Evolutionary conservation across 345 rosid genomes (phyloP).

Genomic region (Triadica sebifera): DNA sequence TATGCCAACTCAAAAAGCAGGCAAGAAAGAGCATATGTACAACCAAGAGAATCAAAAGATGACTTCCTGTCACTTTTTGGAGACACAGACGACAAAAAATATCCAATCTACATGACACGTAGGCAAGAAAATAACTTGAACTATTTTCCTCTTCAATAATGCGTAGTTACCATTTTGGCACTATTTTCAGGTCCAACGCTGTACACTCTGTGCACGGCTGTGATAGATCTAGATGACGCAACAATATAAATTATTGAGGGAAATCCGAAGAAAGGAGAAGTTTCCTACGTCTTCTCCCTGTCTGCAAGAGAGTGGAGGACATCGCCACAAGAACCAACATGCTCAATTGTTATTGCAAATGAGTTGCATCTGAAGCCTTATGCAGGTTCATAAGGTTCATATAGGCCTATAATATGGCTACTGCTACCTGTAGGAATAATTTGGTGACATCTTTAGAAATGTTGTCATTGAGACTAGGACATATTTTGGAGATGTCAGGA

Average conservation of each 20-base stretch:
- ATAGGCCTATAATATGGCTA: slow-evolving; percentile 76
- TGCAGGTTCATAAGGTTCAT: slow-evolving; percentile 60
- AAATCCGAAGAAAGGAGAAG: slow-evolving; percentile 42
- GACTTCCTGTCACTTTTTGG: slow-evolving; percentile 55
- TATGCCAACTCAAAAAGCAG: slow-evolving; percentile 50
- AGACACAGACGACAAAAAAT: slow-evolving; percentile 38
- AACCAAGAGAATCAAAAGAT: slow-evolving; percentile 42
- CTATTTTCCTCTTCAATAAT: slow-evolving; percentile 16
- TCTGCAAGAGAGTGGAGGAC: slow-evolving; percentile 27
- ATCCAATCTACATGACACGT: slow-evolving; percentile 65
- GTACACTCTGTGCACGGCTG: slow-evolving; percentile 45
- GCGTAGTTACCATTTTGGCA: slow-evolving; percentile 7
- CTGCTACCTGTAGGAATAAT: slow-evolving; percentile 58
- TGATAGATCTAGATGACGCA: slow-evolving; percentile 45
- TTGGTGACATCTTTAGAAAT: background rate
- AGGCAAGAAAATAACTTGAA: background rate
- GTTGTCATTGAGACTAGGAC: background rate
- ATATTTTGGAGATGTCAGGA: background rate
- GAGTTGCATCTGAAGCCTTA: slow-evolving; percentile 22
- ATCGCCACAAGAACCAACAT: slow-evolving; percentile 1
- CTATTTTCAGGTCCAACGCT: slow-evolving; percentile 51
- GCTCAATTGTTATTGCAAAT: background rate
- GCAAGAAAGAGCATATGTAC: slow-evolving; percentile 43
- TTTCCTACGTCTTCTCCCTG: slow-evolving; percentile 46
- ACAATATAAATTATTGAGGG: slow-evolving; percentile 47